Evolutionary conservation across 768 basidiomycete species (phyloP), one percentile per base, ranked within the genome.

Genomic region (Trichaptum fuscoviolaceum): DNA sequence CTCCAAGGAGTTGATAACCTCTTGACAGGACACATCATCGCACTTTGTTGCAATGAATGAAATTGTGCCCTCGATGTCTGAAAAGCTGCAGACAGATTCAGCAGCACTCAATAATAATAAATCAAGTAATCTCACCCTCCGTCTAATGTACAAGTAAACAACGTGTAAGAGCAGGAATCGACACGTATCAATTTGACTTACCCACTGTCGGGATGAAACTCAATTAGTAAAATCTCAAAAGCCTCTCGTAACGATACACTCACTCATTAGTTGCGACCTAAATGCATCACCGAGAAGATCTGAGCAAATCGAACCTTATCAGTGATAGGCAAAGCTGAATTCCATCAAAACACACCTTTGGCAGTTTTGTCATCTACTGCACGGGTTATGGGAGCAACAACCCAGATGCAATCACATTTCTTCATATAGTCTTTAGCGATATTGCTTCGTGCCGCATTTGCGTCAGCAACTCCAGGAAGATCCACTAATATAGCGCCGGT

Each of bases 361-460:
- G 87, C 87, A 5, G 84, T 85, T 74, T 87, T 87, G 69, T 87
- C 86, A 68, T 88, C 86, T 0, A 89, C 86, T 42, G 87, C 87
- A 18, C 86, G 71, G 1, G 82, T 85, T 62, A 88, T 87, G 3
- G 87, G 86, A 1, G 87, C 87, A n/a, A 88, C 72, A 69, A 88
- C 85, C 86, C 86, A 89, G 36, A 87, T 82, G 64, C 84, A 86
- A 61, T 85, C 77, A 64, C 83, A 84, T 65, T 84, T 87, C 72
- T 88, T 88, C 85, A 88, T 86, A 72, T 87, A 88, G 34, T 84
- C 81, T 71, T 86, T 86, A 1, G 87, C 85, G 58, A 89, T 87
- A 62, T 77, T 83, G 71, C 84, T 85, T 65, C 86, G 77, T 17
- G 87, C 87, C 12, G 85, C 85, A 71, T 89, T 89, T 20, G 86